A percentile compares a stretch with the other conserved stretches of the same genome.
These are phyloP conservation scores for Gentiana straminea DNA, from an alignment of 257 asterid species.

Conservation along the genomic window DNA sequence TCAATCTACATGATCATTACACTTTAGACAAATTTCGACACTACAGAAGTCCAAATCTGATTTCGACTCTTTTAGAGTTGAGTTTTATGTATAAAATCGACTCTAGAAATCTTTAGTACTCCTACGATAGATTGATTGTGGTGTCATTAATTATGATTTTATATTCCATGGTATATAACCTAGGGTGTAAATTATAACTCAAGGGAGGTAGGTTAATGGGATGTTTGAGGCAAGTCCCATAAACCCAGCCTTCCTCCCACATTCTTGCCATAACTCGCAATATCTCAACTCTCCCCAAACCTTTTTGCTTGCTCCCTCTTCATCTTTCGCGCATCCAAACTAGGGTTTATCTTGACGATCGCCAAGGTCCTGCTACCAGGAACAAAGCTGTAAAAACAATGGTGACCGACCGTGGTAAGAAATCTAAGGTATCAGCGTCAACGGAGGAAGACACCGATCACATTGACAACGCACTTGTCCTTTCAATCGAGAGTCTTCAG, in stretches of 20 bases:
- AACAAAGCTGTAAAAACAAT: slow-evolving; percentile 10
- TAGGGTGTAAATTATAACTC: too few species aligned
- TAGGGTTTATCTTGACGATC: slow-evolving; percentile 14
- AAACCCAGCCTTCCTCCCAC: too few species aligned
- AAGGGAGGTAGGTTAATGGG: too few species aligned
- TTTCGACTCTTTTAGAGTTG: too few species aligned
- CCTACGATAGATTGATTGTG: too few species aligned
- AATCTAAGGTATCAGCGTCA: slow-evolving; percentile 15
- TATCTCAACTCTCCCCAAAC: background rate
- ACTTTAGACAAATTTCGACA: too few species aligned
- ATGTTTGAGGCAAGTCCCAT: background rate
- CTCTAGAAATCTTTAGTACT: too few species aligned
- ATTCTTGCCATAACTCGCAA: background rate
- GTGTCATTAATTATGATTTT: too few species aligned
- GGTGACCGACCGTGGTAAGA: slow-evolving; percentile 39
- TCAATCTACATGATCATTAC: too few species aligned
- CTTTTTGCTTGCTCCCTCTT: background rate
- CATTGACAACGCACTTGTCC: slow-evolving; percentile 13
- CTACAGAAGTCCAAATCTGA: too few species aligned
- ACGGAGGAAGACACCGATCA: slow-evolving; percentile 23
- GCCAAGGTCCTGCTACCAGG: background rate
- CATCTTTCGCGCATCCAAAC: slow-evolving; percentile 1
- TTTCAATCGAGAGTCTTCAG: slow-evolving; percentile 34
- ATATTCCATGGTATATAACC: too few species aligned
- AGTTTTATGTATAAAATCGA: too few species aligned